Base-by-base conservation (phyloP, 129 eudicot genomes). In the Helichrysum umbraculigerum region DNA sequence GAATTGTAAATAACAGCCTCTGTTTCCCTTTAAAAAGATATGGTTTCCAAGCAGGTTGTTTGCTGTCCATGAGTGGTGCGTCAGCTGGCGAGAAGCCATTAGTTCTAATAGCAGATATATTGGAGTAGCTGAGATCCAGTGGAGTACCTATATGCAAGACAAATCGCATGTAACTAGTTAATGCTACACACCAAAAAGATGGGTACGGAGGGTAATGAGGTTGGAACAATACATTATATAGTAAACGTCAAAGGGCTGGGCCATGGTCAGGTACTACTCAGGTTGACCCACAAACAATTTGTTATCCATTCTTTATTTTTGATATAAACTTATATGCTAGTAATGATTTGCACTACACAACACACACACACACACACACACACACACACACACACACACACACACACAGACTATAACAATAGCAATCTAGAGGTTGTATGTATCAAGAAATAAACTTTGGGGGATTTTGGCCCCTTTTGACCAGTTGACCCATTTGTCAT, bases 11-110 rank as follows among this genome's bases (percentile, higher is more conserved):
- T 73, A 91, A 84, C 56, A 95, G 84, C 70, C 96, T 83, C 82
- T 95, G 99, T 81, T 85, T 95, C 73, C 99, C 99, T 79, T 85
- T 87, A 78, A 81, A 91, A 20, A 95, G 85, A 87, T 91, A 95
- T 6, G 99, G 99, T 82, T 95, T 95, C 99, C 99, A 95, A 32
- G 97, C 97, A 47, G 99, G 97, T 74, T 87, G 99, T 84, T 91
- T 95, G 78, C 87, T 86, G 59, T 91, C 97, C 71, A 87, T 78
- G 73, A 90, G 94, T 64, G 99, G 96, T 44, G 70, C 16, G 61
- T 95, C 99, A 60, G 83, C 71, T 66, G 94, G 60, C 20, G 93
- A 89, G 84, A 95, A 95, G 29, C 97, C 97, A 74, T 89, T 83
- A 22, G 68, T 77, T 83, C 83, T 91, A 50, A 86, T 86, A 57